A percentile compares a stretch with the other conserved stretches of the same genome.
phyloP scores from a whole-genome alignment of 768 basidiomycete species.

The Suillus subluteus region DNA sequence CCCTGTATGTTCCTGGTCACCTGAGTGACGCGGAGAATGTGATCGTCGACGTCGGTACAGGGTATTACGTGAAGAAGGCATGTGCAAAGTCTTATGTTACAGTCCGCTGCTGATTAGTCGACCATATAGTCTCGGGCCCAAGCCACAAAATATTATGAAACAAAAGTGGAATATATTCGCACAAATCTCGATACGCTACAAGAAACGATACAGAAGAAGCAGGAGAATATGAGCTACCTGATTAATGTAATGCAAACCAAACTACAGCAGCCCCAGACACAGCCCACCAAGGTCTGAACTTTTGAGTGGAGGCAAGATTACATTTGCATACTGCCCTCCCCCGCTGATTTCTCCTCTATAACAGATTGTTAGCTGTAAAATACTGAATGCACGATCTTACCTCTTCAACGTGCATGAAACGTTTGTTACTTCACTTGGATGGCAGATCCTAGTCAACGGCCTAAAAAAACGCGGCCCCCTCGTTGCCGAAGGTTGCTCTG shows the following conservation, averaged over 20 bases:
- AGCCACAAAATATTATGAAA: constrained; percentile 78
- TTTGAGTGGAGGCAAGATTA: not conserved
- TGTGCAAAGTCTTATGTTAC: constrained; percentile 17
- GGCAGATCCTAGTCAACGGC: not conserved
- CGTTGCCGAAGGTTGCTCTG: not conserved
- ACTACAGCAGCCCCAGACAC: constrained; percentile 37
- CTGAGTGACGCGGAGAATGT: constrained; percentile 83
- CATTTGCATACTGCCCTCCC: not conserved
- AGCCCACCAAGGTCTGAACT: constrained; percentile 4
- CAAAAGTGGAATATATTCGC: constrained; percentile 82
- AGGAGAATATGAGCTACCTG: constrained; percentile 83
- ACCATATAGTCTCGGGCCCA: constrained; percentile 74
- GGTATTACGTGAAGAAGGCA: constrained; percentile 96
- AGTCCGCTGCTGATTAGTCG: constrained; percentile 1
- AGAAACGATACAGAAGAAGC: constrained; percentile 87
- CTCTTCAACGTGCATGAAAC: not conserved
- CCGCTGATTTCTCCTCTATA: not conserved
- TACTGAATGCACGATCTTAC: not conserved
- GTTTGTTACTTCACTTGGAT: not conserved
- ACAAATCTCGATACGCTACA: constrained; percentile 86
- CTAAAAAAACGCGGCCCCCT: not conserved
- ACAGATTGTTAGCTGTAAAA: not conserved
- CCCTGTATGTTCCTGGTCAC: constrained; percentile 93
- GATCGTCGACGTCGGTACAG: constrained; percentile 94
- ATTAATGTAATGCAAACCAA: constrained; percentile 74